These are phyloP conservation scores for Cyberlindnera mrakii DNA, from an alignment of 805 yeast species.

Conservation along the genomic window DNA sequence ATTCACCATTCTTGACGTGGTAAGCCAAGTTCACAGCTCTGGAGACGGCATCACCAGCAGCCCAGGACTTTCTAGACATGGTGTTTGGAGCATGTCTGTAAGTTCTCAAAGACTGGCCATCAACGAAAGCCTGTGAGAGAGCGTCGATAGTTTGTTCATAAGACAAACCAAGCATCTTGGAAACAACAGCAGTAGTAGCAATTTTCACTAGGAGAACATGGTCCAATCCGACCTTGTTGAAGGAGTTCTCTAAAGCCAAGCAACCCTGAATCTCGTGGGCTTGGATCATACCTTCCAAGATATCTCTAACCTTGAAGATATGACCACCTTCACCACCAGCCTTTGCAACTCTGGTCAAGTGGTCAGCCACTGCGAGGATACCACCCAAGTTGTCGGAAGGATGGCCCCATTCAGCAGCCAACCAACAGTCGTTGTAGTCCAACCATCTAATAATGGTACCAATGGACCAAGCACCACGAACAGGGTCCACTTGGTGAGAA, in stretches of 20 bases:
- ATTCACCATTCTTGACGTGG: slow-evolving; percentile 45
- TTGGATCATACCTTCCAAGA: slow-evolving; percentile 51
- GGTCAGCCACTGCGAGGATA: slow-evolving; percentile 52
- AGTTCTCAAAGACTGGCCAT: slow-evolving; percentile 53
- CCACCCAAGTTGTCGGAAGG: slow-evolving; percentile 59
- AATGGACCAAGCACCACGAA: slow-evolving; percentile 51
- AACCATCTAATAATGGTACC: slow-evolving; percentile 56
- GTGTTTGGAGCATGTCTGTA: slow-evolving; percentile 63
- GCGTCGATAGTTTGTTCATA: slow-evolving; percentile 50
- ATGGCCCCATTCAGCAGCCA: slow-evolving; percentile 69
- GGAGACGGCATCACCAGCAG: slow-evolving; percentile 58
- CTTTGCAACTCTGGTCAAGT: slow-evolving; percentile 40
- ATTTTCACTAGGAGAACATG: slow-evolving; percentile 55
- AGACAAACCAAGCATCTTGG: slow-evolving; percentile 44
- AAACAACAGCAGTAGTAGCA: slow-evolving; percentile 55
- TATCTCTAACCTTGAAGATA: slow-evolving; percentile 41
- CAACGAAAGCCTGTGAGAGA: slow-evolving; percentile 54
- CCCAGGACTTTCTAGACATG: slow-evolving; percentile 60
- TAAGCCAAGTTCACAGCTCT: slow-evolving; percentile 53
- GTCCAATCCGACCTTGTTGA: slow-evolving; percentile 53
- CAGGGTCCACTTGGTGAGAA: slow-evolving; percentile 42
- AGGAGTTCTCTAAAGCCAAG: slow-evolving; percentile 53
- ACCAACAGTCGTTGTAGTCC: slow-evolving; percentile 60
- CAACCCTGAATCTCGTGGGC: slow-evolving; percentile 62
- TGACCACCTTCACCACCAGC: slow-evolving; percentile 36